Conservation (phyloP, 192 early-diverging fungal species). For the Chytriomyces sp. region DNA sequence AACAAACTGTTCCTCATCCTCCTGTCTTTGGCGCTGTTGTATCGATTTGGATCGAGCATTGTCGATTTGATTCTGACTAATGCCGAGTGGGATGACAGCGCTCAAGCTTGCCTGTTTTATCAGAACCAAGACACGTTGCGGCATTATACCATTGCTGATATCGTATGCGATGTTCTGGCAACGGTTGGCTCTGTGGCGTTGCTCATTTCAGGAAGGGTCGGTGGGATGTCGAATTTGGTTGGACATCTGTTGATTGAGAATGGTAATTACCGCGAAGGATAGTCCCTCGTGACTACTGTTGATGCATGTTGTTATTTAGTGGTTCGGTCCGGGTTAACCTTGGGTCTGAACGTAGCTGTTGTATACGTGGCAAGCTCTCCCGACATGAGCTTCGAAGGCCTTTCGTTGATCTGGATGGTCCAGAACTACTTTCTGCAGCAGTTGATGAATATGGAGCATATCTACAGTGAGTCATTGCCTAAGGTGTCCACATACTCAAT, state of each 20-base stretch:
- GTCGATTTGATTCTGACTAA: not conserved
- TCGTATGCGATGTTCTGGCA: not conserved
- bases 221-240: not conserved
- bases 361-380: not conserved
- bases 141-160: slow-evolving; percentile 6
- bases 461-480: not conserved
- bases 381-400: not conserved
- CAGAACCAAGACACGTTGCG: not conserved
- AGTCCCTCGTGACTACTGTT: too few species aligned
- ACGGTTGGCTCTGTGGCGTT: not conserved
- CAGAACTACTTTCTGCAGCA: not conserved
- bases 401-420: not conserved
- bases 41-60: slow-evolving; percentile 5
- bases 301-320: not conserved
- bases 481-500: too few species aligned
- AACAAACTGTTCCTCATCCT: not conserved
- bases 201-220: not conserved
- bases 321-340: not conserved
- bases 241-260: too few species aligned
- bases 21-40: not conserved
- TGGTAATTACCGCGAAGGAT: too few species aligned
- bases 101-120: not conserved
- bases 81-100: not conserved
- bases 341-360: not conserved
- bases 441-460: not conserved